Conservation (phyloP, 225 moss, liverwort and hornwort genomes). For the Climacium dendroides region DNA sequence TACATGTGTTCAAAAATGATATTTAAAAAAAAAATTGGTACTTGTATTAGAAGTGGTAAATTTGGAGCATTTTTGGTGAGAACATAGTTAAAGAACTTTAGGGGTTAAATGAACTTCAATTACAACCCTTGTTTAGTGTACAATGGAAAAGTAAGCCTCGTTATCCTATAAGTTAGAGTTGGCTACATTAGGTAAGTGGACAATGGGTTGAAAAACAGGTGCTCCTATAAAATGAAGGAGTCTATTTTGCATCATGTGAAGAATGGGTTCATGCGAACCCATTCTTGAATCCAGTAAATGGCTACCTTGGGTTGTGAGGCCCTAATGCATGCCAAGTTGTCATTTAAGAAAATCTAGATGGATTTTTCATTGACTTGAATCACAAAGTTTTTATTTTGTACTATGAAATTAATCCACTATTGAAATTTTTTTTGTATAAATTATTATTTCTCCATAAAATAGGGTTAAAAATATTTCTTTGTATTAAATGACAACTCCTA, state of each 20-base stretch:
- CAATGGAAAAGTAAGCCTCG: fast-evolving
- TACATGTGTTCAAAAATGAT: no score
- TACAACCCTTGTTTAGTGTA: neutral
- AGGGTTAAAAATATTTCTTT: neutral
- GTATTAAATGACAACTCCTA: no score
- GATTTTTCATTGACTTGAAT: neutral
- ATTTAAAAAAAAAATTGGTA: no score
- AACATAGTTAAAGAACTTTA: no score
- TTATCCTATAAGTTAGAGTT: no score
- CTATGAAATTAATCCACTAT: fast-evolving
- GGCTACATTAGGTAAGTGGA: neutral
- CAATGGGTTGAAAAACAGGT: neutral
- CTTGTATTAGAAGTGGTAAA: no score
- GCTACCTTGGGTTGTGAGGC: neutral
- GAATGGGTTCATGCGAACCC: neutral
- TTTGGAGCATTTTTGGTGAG: no score
- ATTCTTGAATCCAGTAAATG: fast-evolving
- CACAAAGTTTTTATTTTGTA: neutral
- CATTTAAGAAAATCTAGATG: neutral
- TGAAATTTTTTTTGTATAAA: neutral
- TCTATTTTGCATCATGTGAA: neutral
- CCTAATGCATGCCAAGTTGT: neutral
- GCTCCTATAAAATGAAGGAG: neutral
- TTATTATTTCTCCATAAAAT: neutral
- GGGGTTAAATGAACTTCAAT: neutral